Evolutionary conservation across 257 asterid genomes (phyloP).

Genomic region (Nicotiana paniculata): DNA sequence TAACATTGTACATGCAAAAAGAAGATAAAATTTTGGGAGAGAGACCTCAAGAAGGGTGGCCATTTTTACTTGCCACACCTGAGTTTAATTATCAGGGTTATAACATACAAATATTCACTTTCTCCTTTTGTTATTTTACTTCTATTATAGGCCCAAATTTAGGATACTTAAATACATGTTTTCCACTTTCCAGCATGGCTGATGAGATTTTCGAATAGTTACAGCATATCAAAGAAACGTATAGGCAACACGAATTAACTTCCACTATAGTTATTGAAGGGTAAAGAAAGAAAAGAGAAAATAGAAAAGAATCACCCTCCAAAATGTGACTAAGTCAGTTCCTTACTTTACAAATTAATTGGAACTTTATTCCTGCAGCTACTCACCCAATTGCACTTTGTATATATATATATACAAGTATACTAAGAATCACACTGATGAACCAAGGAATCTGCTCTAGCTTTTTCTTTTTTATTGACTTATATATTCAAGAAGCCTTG

Average conservation of each 20-base stretch:
- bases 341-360: not conserved
- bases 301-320: not conserved
- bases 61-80: not conserved
- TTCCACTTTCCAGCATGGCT: not conserved
- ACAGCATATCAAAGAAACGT: not conserved
- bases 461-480: not conserved
- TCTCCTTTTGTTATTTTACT: not conserved
- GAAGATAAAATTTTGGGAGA: not conserved
- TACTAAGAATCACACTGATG: not conserved
- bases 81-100: not conserved
- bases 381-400: not conserved
- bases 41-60: not conserved
- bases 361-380: not conserved
- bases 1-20: not conserved
- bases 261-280: too few relatives aligned
- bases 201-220: not conserved
- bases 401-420: not conserved
- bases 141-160: not conserved
- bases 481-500: not conserved
- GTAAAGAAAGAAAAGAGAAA: not conserved
- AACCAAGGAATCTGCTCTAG: not conserved
- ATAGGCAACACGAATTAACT: not conserved
- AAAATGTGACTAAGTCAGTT: not conserved
- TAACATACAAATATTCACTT: not conserved
- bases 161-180: not conserved